Percentiles rank a stretch among this genome's conserved stretches.
These are phyloP conservation scores for Ogataea salicorniae DNA, from an alignment of 805 yeast genomes.

Conservation along the genomic window DNA sequence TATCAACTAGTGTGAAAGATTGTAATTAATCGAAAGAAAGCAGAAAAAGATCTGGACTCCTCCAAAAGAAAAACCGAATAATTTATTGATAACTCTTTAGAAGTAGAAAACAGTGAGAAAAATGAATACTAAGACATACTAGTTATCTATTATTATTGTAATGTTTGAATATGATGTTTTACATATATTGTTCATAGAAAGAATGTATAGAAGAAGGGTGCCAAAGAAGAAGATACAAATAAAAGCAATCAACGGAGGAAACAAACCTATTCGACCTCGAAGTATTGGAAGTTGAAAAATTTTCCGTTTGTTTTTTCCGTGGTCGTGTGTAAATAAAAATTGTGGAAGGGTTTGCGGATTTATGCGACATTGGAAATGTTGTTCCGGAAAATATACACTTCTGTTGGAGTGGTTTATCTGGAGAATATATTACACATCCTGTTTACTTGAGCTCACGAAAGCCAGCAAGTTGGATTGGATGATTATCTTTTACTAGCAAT, in stretches of 20 bases:
- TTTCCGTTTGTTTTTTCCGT: too few species aligned
- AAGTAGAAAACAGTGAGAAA: background rate
- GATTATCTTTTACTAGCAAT: too few species aligned
- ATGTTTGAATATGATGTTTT: background rate
- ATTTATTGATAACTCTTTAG: background rate
- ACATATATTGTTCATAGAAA: background rate
- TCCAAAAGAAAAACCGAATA: background rate
- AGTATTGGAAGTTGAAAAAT: too few species aligned
- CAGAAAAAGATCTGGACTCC: background rate
- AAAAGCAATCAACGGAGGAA: background rate
- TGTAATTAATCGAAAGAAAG: background rate
- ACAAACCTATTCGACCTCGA: too few species aligned
- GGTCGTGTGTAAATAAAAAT: too few species aligned
- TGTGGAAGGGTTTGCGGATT: too few species aligned
- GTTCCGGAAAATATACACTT: background rate
- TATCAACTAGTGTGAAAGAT: conserved; percentile 3
- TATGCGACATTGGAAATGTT: background rate
- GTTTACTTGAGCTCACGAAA: too few species aligned
- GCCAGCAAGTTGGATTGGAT: too few species aligned
- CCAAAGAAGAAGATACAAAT: background rate
- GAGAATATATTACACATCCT: too few species aligned
- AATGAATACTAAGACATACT: background rate
- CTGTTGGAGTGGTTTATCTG: too few species aligned
- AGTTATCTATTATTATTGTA: background rate
- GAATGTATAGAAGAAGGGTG: background rate